Base-by-base conservation (phyloP, 495 filamentous ascomycete species). In the Penicillium pulvis region DNA sequence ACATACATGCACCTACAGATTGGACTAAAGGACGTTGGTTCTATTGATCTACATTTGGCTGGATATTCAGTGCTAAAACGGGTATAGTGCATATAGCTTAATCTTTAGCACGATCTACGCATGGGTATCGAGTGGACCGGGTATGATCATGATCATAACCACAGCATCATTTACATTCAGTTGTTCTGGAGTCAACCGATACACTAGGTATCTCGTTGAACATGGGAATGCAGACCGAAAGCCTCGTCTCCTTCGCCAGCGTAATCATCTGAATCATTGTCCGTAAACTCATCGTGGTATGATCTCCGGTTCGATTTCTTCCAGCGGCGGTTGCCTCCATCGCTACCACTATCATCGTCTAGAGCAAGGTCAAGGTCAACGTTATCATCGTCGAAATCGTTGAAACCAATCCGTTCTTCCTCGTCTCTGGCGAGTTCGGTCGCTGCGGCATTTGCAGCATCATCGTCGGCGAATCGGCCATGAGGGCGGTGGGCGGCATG, bases 271-370 rank as follows among this genome's bases (percentile, higher is more conserved):
- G 79, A 81, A 51, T 83, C 79, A 59, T 82, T 80, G 61, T 83
- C 79, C n/a, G 79, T 81, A 56, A 82, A 81, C 43, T 83, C 79
- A 64, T 83, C 81, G 53, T 67, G 76, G 56, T 83, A 83, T 17
- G 67, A 65, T 47, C 60, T 46, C 49, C 66, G 56, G 28, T 57
- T 55, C 42, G 56, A 53, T 42, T 68, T 68, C 44, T 65, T 63
- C 58, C 61, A 66, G 35, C 56, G 57, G n/a, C 55, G 23, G 8
- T 46, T 46, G 19, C 12, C 53, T 11, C 64, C 57, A 17, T 69
- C 63, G 56, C 68, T 73, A 30, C 76, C 76, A 39, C 68, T 73
- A 28, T 78, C 76, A 35, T 77, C 75, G 17, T 72, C 78, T 33
- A 79, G 63, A 4, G 63, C 66, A 17, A 80, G 51, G 3, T 66